A percentile compares a stretch with the other conserved stretches of the same genome.
phyloP scores from a whole-genome alignment of 2,329 filamentous ascomycete species.

The Scedosporium minutisporum region DNA sequence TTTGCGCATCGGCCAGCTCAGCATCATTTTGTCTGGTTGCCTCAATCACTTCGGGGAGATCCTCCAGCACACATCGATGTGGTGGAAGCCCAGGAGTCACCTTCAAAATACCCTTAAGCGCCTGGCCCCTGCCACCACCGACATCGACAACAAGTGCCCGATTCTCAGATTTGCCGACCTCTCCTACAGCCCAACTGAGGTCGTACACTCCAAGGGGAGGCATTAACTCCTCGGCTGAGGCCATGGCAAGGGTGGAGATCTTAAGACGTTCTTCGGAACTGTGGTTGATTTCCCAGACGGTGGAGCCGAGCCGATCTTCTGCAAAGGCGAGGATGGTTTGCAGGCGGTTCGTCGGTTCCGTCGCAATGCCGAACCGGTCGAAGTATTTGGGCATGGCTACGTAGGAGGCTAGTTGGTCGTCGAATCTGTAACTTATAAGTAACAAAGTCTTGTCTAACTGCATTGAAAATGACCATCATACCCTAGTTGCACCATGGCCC shows the following conservation, averaged over 20 bases:
- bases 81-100: slow-evolving; percentile 16
- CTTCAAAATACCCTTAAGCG: slow-evolving; percentile 16
- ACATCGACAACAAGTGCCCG: slow-evolving; percentile 22
- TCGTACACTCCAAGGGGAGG: neutral
- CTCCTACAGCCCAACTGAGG: slow-evolving; percentile 8
- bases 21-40: slow-evolving; percentile 12
- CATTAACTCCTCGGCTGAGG: slow-evolving; percentile 11
- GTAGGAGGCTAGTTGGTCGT: slow-evolving; percentile 14
- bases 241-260: slow-evolving; percentile 20
- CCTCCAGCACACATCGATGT: slow-evolving; percentile 21
- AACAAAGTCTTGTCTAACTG: neutral
- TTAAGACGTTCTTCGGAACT: slow-evolving; percentile 14
- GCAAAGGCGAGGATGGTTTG: slow-evolving; percentile 20
- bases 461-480: neutral
- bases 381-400: slow-evolving; percentile 21
- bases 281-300: slow-evolving; percentile 22
- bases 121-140: slow-evolving; percentile 22
- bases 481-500: neutral
- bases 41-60: slow-evolving; percentile 20
- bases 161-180: slow-evolving; percentile 1
- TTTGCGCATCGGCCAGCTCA: slow-evolving; percentile 11
- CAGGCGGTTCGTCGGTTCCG: slow-evolving; percentile 17
- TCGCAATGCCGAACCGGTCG: slow-evolving; percentile 16
- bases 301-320: slow-evolving; percentile 17
- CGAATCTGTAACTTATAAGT: slow-evolving; percentile 13